Base-by-base conservation (phyloP, 2,329 filamentous ascomycete species). In the Alternaria burnsii region DNA sequence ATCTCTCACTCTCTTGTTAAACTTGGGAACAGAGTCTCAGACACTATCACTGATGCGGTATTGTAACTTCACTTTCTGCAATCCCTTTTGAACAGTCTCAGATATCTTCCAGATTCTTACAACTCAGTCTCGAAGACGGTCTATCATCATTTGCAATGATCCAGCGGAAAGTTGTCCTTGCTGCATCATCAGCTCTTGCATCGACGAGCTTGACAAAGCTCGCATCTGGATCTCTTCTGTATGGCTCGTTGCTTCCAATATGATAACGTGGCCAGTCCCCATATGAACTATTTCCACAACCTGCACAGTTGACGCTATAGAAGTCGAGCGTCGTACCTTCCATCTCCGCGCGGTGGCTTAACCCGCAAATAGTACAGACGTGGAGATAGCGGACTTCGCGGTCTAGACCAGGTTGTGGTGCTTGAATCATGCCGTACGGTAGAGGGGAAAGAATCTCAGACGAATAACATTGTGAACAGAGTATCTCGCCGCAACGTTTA, bases 331-430 rank as follows among this genome's bases (percentile, higher is more conserved):
- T 66, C 38, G 54, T 50, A 3, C 52, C 56, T 30, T 52, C 54
- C 55, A 62, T 62, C 38, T 64, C 61, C 6, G 65, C 63, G 16
- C 65, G 65, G 32, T 68, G 63, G n/a, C 58, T 59, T 12, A 66
- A 28, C 1, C 65, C 65, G 26, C 65, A 66, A 7, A 20, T 46
- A 18, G 57, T 54, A 32, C 65, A 68, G 3, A 68, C 40, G 14
- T 66, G 65, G 14, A 59, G 54, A 43, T 68, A 68, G 9, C 65
- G 57, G 2, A 61, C 47, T 24, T 66, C 60, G 22, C 40, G 26
- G 22, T 40, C 56, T 5, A 11, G 22, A 6, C 24, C 16, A 10
- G 58, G 47, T 24, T 18, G 42, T 3, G 46, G 56, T 12, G 54
- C 65, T 22, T 55, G 46, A 3, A 66, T 56, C 63, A 66, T 57